These are phyloP conservation scores for Colletotrichum higginsianum DNA, from an alignment of 2,329 filamentous ascomycete species.

Conservation along the genomic window DNA sequence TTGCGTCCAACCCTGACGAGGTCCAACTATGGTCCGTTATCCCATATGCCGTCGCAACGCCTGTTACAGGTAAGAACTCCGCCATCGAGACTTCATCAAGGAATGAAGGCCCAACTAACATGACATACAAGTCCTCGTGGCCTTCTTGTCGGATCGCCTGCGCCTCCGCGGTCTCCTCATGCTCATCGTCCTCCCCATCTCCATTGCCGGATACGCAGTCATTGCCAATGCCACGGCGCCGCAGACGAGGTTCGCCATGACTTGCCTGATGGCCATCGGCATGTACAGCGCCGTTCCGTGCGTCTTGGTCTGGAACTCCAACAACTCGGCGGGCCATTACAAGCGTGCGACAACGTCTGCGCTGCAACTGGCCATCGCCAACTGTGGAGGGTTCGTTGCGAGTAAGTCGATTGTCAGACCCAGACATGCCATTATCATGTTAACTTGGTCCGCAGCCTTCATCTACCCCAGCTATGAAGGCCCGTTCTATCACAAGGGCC, in stretches of 20 bases:
- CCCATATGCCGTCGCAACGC: conserved; percentile 72
- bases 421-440: accelerated
- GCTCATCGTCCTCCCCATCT: conserved; percentile 73
- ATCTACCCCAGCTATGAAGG: conserved; percentile 71
- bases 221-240: conserved; percentile 70
- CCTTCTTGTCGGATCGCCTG: conserved; percentile 73
- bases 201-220: conserved; percentile 76
- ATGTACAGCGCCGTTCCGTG: conserved; percentile 75
- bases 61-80: conserved; percentile 62
- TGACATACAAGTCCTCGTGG: conserved; percentile 59
- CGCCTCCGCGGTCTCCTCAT: conserved; percentile 73
- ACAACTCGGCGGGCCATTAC: conserved; percentile 79
- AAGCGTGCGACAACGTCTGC: conserved; percentile 78
- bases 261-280: conserved; percentile 76
- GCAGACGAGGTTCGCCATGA: conserved; percentile 74
- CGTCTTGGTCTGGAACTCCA: conserved; percentile 76
- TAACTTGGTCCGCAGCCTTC: conserved; percentile 59
- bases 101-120: background rate
- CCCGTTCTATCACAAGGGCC: conserved; percentile 72
- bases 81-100: no score
- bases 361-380: conserved; percentile 76
- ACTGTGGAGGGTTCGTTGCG: conserved; percentile 77
- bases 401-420: conserved; percentile 53
- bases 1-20: conserved; percentile 68
- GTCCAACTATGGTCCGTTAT: conserved; percentile 76